phyloP scores from a whole-genome alignment of 2,329 filamentous ascomycete species.

The Aspergillus sergii region DNA sequence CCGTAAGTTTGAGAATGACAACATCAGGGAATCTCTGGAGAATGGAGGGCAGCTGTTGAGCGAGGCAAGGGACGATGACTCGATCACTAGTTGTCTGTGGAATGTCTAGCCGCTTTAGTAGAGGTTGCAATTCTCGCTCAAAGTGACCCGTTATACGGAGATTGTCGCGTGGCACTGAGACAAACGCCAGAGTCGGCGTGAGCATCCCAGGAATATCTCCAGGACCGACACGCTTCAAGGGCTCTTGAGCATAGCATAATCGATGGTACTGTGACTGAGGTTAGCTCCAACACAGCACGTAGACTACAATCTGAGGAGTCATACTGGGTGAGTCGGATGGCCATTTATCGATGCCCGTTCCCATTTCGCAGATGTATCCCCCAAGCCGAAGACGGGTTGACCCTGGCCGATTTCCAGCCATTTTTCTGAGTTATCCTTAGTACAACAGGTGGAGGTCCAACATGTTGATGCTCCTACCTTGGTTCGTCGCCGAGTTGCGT shows the following conservation, averaged over 20 bases:
- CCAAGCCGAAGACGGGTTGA: background rate
- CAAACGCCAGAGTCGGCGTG: constrained; percentile 20
- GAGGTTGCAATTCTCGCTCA: constrained; percentile 17
- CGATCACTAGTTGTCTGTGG: constrained; percentile 3
- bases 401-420: constrained; percentile 13
- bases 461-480: constrained; percentile 7
- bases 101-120: constrained; percentile 19
- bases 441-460: background rate
- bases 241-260: constrained; percentile 16
- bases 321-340: constrained; percentile 24
- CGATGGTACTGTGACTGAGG: constrained; percentile 17
- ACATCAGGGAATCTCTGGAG: constrained; percentile 18
- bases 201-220: constrained; percentile 20
- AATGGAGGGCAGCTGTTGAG: constrained; percentile 22
- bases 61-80: constrained; percentile 21
- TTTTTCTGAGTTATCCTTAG: constrained; percentile 5
- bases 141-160: constrained; percentile 21
- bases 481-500: constrained; percentile 15
- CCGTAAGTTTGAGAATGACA: constrained; percentile 11
- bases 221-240: constrained; percentile 12
- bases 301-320: background rate
- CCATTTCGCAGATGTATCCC: constrained; percentile 13
- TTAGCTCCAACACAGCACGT: background rate
- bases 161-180: constrained; percentile 19
- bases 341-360: constrained; percentile 19